Evolutionary conservation across 768 basidiomycete species (phyloP).

Genomic region (Phlegmacium glaucopus): DNA sequence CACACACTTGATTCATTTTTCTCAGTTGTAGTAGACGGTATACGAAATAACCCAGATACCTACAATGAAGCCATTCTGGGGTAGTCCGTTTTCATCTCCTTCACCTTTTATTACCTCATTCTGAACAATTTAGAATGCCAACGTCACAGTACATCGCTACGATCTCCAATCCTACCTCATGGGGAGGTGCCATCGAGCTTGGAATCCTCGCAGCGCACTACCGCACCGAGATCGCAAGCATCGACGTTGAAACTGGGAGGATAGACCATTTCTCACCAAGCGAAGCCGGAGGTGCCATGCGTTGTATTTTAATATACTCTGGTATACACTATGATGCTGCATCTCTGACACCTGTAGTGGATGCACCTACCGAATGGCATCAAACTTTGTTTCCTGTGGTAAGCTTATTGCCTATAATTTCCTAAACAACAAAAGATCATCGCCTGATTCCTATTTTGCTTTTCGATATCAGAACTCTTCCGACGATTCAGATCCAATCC

Average conservation of each 20-base stretch:
- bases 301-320: constrained; percentile 84
- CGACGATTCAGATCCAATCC: constrained; percentile 48
- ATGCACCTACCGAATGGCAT: constrained; percentile 85
- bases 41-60: constrained; percentile 62
- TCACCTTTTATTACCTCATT: not conserved
- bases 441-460: not conserved
- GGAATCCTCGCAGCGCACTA: constrained; percentile 81
- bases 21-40: constrained; percentile 84
- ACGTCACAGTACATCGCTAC: constrained; percentile 71
- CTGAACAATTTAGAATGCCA: constrained; percentile 37
- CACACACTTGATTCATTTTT: not conserved
- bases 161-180: constrained; percentile 75
- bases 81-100: constrained; percentile 33
- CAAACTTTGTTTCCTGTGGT: constrained; percentile 76
- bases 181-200: constrained; percentile 97
- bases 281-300: constrained; percentile 36
- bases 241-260: constrained; percentile 91
- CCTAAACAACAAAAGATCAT: not conserved
- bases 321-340: constrained; percentile 97
- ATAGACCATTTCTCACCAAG: constrained; percentile 75
- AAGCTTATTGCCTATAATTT: constrained; percentile 17
- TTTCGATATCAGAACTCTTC: constrained; percentile 22
- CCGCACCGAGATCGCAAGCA: constrained; percentile 79
- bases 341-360: constrained; percentile 71
- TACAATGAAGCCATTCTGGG: constrained; percentile 89